Conservation (phyloP, 208 protist genomes). For the Trypanosoma boissoni region DNA sequence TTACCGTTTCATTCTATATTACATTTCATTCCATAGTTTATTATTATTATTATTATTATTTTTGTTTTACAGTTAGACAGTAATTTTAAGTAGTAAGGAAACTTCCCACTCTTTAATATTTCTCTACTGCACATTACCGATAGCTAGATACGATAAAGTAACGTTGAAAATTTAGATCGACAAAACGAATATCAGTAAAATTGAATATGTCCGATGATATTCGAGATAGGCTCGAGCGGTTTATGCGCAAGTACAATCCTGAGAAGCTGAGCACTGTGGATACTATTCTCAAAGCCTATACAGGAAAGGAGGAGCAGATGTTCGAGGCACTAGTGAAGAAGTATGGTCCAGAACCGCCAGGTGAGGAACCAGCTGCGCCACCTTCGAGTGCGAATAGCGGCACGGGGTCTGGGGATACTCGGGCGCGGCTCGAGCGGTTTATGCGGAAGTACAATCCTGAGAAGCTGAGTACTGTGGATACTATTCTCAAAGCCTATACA, state of each 20-base stretch:
- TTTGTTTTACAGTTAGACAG: background rate
- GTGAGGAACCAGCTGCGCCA: background rate
- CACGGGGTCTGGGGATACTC: conserved; percentile 1
- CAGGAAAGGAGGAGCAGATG: conserved; percentile 50
- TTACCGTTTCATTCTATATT: background rate
- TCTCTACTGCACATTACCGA: too few relatives aligned
- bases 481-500: conserved; percentile 31
- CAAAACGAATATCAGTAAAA: too few relatives aligned
- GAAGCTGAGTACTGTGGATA: conserved; percentile 16
- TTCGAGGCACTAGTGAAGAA: conserved; percentile 15
- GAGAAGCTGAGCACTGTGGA: conserved; percentile 25
- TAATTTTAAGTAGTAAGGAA: too few relatives aligned
- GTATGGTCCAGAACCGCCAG: background rate
- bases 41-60: background rate
- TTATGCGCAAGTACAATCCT: conserved; percentile 66
- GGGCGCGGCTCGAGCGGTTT: conserved; percentile 15
- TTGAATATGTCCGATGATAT: too few relatives aligned
- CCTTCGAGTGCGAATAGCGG: background rate
- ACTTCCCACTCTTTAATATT: too few relatives aligned
- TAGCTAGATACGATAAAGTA: too few relatives aligned
- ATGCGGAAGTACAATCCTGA: conserved; percentile 27
- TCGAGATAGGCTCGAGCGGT: conserved; percentile 22
- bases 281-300: conserved; percentile 23
- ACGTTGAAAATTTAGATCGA: too few relatives aligned
- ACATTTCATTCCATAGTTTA: background rate